Evolutionary conservation across 441 rosid genomes (phyloP), one percentile per base, ranked within the genome.

Genomic region (Aleurites moluccanus): DNA sequence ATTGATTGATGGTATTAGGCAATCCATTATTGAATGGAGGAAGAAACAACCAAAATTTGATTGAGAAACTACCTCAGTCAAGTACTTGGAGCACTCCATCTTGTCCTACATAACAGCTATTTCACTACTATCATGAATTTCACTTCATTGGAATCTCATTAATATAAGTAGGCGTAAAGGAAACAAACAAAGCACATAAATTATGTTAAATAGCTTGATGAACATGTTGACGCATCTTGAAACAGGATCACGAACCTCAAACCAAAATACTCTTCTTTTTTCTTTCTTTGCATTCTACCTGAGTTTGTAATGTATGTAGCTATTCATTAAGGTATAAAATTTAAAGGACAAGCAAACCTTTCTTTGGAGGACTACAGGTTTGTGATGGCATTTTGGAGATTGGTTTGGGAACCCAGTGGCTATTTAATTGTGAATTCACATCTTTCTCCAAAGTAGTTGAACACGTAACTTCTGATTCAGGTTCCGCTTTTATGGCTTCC

Each of bases 271-370:
- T 25, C 40, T 25, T 11, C 4, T 53, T 53, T 64, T 47, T 6
- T 49, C 35, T 23, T 33, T 23, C 11, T 20, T 28, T 15, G 25
- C 42, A 21, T 62, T 20, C 45, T 60, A 14, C 33, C n/a, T 8
- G 62, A 10, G 21, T 73, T 69, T 20, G 8, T 14, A 10, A 20
- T 28, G 35, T 11, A 47, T 6, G 16, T 64, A 56, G 44, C 38
- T 4, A 11, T 4, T 18, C 56, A 10, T 63, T 33, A 40, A 67
- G 28, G n/a, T 27, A 14, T 14, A 15, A 21, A 68, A 25, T 52
- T 6, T 28, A 61, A 75, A 60, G 28, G 28, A 66, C 73, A 69
- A 73, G 44, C 73, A 56, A 64, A 89, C 88, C 88, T 78, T 85
- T 70, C 61, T 70, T 77, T 57, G 30, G 61, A 79, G 82, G 71